These are phyloP conservation scores for Herpetomonas tarakana DNA, from an alignment of 208 protist genomes.

Conservation along the genomic window DNA sequence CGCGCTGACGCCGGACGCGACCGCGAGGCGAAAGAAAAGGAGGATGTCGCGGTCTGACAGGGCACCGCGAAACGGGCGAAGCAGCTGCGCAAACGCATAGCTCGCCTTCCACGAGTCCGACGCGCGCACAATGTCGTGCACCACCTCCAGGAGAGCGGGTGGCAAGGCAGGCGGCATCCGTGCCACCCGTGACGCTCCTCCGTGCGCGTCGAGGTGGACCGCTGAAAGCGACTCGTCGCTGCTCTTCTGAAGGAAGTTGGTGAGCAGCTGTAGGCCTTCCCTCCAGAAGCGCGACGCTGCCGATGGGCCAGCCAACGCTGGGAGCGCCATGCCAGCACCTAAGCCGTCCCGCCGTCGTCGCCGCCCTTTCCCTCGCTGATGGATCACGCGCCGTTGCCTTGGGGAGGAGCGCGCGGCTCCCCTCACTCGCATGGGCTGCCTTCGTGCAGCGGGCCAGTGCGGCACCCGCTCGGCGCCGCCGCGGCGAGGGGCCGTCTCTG, in stretches of 20 bases:
- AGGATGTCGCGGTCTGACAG: slow-evolving; percentile 18
- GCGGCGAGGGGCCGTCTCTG: no score
- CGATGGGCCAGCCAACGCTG: no score
- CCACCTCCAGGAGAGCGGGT: slow-evolving; percentile 8
- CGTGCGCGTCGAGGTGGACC: no score
- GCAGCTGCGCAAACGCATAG: slow-evolving; percentile 15
- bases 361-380: no score
- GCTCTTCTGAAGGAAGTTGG: background rate
- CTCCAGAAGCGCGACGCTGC: slow-evolving; percentile 1
- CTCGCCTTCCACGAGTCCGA: slow-evolving; percentile 26
- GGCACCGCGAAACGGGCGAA: background rate
- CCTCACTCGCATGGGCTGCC: no score
- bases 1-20: no score
- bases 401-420: background rate
- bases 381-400: no score
- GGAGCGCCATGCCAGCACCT: no score
- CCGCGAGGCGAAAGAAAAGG: slow-evolving; percentile 32
- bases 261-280: background rate
- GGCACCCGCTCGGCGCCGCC: no score
- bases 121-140: slow-evolving; percentile 14
- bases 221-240: no score
- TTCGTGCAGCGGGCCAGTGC: no score
- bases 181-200: background rate
- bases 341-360: no score
- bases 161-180: slow-evolving; percentile 4